These are phyloP conservation scores for Wickerhamiella siamensis DNA, from an alignment of 805 yeast species.

Conservation along the genomic window DNA sequence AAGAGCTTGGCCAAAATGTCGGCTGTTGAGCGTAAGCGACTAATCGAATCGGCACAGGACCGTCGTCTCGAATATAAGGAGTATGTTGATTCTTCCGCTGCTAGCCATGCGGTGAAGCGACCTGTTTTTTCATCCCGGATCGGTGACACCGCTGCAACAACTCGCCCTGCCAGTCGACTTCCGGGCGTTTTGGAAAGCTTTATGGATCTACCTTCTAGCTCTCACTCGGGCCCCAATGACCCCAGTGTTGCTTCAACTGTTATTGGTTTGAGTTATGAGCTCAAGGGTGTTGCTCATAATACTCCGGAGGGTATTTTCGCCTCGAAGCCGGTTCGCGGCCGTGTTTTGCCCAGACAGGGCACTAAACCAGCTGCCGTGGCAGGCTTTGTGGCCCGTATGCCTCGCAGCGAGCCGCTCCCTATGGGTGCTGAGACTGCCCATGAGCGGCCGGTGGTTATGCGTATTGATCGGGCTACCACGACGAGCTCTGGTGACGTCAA, in stretches of 20 bases:
- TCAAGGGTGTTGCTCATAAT: constrained; percentile 21
- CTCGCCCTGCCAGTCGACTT: constrained; percentile 3
- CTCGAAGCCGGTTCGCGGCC: constrained; percentile 17
- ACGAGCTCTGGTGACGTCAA: constrained; percentile 2
- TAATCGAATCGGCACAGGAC: constrained; percentile 11
- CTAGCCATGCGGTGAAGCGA: not conserved
- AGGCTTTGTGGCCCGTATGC: constrained; percentile 19
- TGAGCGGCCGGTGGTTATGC: not conserved
- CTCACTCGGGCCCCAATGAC: not conserved
- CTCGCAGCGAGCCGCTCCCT: not conserved
- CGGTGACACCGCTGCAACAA: constrained; percentile 7
- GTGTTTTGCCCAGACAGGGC: constrained; percentile 13
- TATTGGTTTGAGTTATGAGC: constrained; percentile 22
- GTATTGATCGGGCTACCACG: not conserved
- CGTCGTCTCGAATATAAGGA: constrained; percentile 9
- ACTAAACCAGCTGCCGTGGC: constrained; percentile 15
- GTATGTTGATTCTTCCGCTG: not conserved
- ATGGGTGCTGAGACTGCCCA: constrained; percentile 1
- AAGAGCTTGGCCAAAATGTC: constrained; percentile 4
- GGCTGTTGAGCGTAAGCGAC: constrained; percentile 11
- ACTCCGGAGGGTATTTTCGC: constrained; percentile 20
- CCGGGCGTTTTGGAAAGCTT: not conserved
- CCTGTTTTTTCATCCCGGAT: not conserved
- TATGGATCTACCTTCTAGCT: constrained; percentile 3
- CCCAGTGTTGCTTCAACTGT: constrained; percentile 1